Evolutionary conservation across 495 filamentous ascomycete genomes (phyloP), one percentile per base, ranked within the genome.

Genomic region (Neurospora tetrasperma): DNA sequence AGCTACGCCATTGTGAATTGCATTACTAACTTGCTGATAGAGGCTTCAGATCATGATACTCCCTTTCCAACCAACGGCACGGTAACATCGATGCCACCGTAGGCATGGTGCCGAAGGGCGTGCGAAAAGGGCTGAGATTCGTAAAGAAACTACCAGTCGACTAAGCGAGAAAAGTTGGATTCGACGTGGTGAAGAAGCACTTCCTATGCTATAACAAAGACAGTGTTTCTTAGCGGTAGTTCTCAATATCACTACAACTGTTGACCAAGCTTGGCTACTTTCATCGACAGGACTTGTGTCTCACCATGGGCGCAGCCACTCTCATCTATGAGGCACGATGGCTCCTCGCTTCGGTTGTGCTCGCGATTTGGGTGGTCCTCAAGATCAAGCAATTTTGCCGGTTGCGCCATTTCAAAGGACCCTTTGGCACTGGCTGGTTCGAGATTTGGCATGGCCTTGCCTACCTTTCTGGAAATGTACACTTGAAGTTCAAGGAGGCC

Each of bases 321-420:
- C 27, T 62, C 54, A 35, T 62, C 27, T 62, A 62, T 27, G 54
- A 62, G 54, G 54, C 54, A 5, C 54, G 54, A 62, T 62, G 54
- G 54, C 7, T 62, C 27, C 23, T 35, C 54, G 14, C 54, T 12
- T 62, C 6, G 1, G 27, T 35, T 62, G 12, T 35, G 16, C 54
- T 62, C 27, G 27, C 54, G 18, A 35, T 62, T 35, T 62, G 27
- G 54, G 54, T 71, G 4, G 42, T 8, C 10, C 20, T 62, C 79
- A 76, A 75, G 46, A 38, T 75, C 27, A 42, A 70, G 2, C 41
- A 44, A 2, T 75, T 72, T 59, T 27, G 69, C 39, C 73, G 71
- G 3, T 62, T 77, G 9, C 46, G 62, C 38, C 68, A 72, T 11
- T 77, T 77, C 70, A 73, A 68, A 31, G 73, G 75, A 12, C 75